A percentile compares a stretch with the other conserved stretches of the same genome.
phyloP scores from a whole-genome alignment of 352 stramenopile genomes.

The Ophiocytium majus region DNA sequence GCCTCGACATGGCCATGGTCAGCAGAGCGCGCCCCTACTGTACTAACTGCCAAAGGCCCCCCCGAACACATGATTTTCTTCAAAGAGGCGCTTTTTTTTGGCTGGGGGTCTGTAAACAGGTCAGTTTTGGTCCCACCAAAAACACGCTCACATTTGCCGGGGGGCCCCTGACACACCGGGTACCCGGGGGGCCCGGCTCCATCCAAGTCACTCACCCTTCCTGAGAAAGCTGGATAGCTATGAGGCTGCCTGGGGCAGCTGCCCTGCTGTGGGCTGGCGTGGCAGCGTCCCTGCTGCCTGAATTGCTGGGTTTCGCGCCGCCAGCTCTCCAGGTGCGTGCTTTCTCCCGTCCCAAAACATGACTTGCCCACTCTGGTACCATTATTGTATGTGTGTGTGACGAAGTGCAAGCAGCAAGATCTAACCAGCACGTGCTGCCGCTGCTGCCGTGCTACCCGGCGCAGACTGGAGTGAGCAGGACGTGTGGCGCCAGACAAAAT shows the following conservation, averaged over 20 bases:
- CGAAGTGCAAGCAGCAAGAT: conserved; percentile 1
- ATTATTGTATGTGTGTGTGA: not conserved
- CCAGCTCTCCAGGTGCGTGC: not conserved
- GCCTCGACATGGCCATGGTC: not conserved
- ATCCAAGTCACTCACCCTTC: not conserved
- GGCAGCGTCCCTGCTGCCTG: not conserved
- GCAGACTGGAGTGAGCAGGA: not conserved
- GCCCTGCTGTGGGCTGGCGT: too few species aligned
- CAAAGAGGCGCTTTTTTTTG: too few species aligned
- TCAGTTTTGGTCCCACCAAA: not conserved
- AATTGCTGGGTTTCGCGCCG: not conserved
- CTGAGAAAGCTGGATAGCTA: not conserved
- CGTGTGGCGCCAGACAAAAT: not conserved
- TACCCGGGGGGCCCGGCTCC: not conserved
- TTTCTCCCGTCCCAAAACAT: not conserved
- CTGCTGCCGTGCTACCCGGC: not conserved
- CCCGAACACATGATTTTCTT: too few species aligned
- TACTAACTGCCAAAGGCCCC: too few species aligned
- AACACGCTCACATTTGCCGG: not conserved
- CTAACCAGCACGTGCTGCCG: not conserved
- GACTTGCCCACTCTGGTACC: not conserved
- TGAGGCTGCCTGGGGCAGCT: not conserved
- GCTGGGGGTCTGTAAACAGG: not conserved
- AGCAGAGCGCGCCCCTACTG: too few species aligned
- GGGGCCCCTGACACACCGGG: not conserved